Evolutionary conservation across 176 grass and related monocot species (phyloP).

Genomic region (Triticum turgidum): DNA sequence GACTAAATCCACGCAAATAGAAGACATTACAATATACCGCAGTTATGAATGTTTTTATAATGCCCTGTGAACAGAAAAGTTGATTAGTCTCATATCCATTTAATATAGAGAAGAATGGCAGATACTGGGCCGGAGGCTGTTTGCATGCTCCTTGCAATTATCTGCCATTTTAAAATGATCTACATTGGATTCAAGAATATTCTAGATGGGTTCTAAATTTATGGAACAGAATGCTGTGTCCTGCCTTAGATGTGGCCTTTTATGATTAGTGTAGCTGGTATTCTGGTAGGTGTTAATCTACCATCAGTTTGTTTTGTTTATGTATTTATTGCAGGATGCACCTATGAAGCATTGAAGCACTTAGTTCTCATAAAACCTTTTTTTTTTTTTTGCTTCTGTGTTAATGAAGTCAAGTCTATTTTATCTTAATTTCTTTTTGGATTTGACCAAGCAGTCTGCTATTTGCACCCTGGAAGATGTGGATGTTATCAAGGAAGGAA

Average conservation of each 20-base stretch:
- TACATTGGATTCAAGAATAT: background rate
- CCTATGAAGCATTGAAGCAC: background rate
- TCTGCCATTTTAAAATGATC: background rate
- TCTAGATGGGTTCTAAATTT: background rate
- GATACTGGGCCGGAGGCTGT: background rate
- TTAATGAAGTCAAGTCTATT: background rate
- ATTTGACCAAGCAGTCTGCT: constrained; percentile 63
- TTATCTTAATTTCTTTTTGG: constrained; percentile 14
- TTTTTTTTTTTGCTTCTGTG: background rate
- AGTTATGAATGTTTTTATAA: background rate
- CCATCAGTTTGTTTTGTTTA: background rate
- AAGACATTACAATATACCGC: background rate
- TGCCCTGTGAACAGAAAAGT: background rate
- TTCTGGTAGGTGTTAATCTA: background rate
- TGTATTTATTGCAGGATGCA: background rate
- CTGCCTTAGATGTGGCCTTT: background rate
- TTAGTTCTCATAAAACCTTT: background rate
- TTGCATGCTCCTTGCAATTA: background rate
- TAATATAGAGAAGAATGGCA: background rate
- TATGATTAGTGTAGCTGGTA: background rate
- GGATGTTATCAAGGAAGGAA: constrained; percentile 61
- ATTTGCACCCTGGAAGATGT: constrained; percentile 89
- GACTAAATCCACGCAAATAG: background rate
- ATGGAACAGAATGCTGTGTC: background rate
- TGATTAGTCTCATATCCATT: background rate